Percentiles rank a stretch among this genome's conserved stretches.
These are phyloP conservation scores for Podospora pseudopauciseta DNA, from an alignment of 495 filamentous ascomycete genomes.

Conservation along the genomic window DNA sequence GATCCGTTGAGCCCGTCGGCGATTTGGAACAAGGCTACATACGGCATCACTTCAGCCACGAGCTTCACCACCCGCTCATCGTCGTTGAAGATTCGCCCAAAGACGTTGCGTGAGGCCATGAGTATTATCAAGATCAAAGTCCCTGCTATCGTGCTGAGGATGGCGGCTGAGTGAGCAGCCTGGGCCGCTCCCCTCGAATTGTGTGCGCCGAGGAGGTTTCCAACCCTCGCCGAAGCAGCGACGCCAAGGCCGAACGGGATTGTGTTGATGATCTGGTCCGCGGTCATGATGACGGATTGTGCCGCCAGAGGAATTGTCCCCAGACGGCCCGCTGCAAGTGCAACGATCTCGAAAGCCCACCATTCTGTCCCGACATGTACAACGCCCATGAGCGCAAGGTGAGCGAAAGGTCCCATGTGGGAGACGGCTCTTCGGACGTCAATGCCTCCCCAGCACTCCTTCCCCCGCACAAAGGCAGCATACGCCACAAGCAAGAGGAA, in stretches of 20 bases:
- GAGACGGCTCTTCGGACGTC: constrained; percentile 55
- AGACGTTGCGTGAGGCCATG: constrained; percentile 70
- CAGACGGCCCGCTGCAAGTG: constrained; percentile 76
- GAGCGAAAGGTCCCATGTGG: constrained; percentile 69
- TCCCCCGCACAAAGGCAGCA: constrained; percentile 66
- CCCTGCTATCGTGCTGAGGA: constrained; percentile 69
- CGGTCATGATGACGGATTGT: constrained; percentile 92
- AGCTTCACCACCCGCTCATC: constrained; percentile 70
- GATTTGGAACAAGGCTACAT: constrained; percentile 91
- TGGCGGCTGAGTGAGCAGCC: constrained; percentile 73
- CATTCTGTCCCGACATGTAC: constrained; percentile 92
- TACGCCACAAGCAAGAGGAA: constrained; percentile 78
- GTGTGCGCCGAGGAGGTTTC: constrained; percentile 74
- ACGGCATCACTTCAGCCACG: constrained; percentile 76
- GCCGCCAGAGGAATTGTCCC: constrained; percentile 81
- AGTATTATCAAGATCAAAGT: constrained; percentile 64
- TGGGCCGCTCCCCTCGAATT: constrained; percentile 65
- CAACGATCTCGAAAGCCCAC: constrained; percentile 98
- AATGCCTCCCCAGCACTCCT: constrained; percentile 82
- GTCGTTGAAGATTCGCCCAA: constrained; percentile 81
- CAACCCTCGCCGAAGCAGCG: constrained; percentile 73
- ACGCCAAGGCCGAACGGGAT: constrained; percentile 90
- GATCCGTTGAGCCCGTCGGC: constrained; percentile 84
- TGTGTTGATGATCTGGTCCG: constrained; percentile 88
- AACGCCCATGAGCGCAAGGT: constrained; percentile 72